These are phyloP conservation scores for Aspergillus fijiensis DNA, from an alignment of 2,329 filamentous ascomycete species.

Conservation along the genomic window DNA sequence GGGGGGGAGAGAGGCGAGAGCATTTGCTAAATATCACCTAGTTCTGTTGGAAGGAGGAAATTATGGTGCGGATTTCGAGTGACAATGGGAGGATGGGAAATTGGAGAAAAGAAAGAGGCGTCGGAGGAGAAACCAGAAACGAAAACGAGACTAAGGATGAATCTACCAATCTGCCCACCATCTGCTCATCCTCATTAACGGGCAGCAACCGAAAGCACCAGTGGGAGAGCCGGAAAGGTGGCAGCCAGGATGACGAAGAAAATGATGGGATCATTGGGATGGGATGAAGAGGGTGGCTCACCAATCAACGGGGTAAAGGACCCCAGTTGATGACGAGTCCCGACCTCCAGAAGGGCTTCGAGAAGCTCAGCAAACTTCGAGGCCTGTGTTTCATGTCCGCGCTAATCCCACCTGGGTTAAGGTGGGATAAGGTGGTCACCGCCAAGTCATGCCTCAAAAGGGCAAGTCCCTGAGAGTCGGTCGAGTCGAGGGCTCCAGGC, in stretches of 20 bases:
- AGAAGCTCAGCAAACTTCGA: slow-evolving; percentile 21
- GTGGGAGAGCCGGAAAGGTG: slow-evolving; percentile 2
- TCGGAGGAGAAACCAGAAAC: background rate
- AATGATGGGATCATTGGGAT: background rate
- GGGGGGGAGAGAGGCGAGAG: background rate
- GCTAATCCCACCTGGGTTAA: slow-evolving; percentile 4
- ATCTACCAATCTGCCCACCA: background rate
- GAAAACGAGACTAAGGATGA: background rate
- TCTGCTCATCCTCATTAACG: slow-evolving; percentile 18
- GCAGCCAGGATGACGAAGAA: slow-evolving; percentile 11
- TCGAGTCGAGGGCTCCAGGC: too few species aligned
- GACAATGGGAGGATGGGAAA: too few species aligned
- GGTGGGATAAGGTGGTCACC: slow-evolving; percentile 7
- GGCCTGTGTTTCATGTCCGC: slow-evolving; percentile 16
- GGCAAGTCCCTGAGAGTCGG: slow-evolving; percentile 9
- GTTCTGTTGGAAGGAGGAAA: background rate
- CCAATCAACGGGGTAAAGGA: slow-evolving; percentile 1
- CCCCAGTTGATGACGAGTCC: slow-evolving; percentile 21
- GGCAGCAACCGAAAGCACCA: slow-evolving; percentile 10
- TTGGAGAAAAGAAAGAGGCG: background rate
- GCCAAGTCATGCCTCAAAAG: slow-evolving; percentile 7
- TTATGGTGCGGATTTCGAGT: too few species aligned
- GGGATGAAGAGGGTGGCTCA: background rate
- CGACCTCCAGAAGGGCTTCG: slow-evolving; percentile 14
- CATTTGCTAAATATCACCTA: slow-evolving; percentile 12